Evolutionary conservation across 2,329 filamentous ascomycete genomes (phyloP).

Genomic region (Arthrobotrys iridis): DNA sequence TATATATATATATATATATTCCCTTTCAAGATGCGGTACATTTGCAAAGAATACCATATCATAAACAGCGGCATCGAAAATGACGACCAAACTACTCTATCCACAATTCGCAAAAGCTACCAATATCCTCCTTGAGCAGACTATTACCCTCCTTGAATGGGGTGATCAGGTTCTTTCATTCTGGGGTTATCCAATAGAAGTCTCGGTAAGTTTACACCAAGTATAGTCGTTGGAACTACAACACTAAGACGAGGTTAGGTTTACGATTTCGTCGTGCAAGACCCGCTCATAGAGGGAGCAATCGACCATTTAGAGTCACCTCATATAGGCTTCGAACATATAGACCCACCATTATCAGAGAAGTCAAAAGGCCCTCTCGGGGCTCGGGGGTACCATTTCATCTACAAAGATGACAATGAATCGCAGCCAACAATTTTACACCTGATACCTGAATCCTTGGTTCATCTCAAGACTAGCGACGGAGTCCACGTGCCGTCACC

Average conservation of each 20-base stretch:
- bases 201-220: constrained; percentile 12
- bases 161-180: constrained; percentile 41
- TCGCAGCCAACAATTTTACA: constrained; percentile 1
- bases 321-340: constrained; percentile 13
- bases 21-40: not conserved
- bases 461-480: constrained; percentile 26
- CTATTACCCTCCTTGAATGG: constrained; percentile 34
- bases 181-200: constrained; percentile 27
- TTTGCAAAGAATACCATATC: not conserved
- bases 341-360: constrained; percentile 21
- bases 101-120: constrained; percentile 33
- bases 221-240: not conserved
- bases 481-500: constrained; percentile 24
- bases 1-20: constrained; percentile 2
- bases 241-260: constrained; percentile 11
- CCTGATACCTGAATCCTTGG: constrained; percentile 24
- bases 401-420: constrained; percentile 4
- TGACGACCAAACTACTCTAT: constrained; percentile 7
- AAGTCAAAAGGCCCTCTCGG: constrained; percentile 23
- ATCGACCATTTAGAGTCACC: constrained; percentile 17
- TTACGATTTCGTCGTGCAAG: constrained; percentile 37
- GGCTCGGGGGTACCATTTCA: constrained; percentile 31
- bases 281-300: constrained; percentile 25
- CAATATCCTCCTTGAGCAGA: constrained; percentile 35
- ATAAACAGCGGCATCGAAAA: constrained; percentile 7